phyloP scores from a whole-genome alignment of 768 basidiomycete species.

The Leccinum subgranulosum region DNA sequence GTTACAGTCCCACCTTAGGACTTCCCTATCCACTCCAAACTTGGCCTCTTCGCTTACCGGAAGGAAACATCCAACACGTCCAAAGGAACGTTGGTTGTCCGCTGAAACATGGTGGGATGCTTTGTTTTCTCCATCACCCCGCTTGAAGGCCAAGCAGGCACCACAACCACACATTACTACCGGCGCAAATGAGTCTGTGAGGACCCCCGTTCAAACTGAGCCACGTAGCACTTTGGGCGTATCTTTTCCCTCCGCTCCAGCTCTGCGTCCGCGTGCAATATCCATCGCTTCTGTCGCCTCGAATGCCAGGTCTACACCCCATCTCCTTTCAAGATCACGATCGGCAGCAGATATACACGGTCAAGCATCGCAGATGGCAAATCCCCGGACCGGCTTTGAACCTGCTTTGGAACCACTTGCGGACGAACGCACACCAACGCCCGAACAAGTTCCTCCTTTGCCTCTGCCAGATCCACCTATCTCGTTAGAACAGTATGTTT shows the following conservation, averaged over 20 bases:
- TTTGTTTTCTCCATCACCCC: slow-evolving; percentile 69
- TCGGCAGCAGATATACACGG: slow-evolving; percentile 20
- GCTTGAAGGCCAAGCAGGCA: slow-evolving; percentile 52
- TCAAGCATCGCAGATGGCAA: slow-evolving; percentile 6
- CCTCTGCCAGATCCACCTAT: slow-evolving; percentile 56
- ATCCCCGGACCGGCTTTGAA: slow-evolving; percentile 7
- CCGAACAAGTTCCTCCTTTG: slow-evolving; percentile 36
- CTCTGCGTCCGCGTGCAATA: slow-evolving; percentile 20
- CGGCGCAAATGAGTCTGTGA: slow-evolving; percentile 44
- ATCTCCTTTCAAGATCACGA: slow-evolving; percentile 17
- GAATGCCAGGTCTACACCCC: background rate
- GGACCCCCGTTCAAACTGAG: slow-evolving; percentile 36
- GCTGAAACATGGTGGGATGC: slow-evolving; percentile 85
- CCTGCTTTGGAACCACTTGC: slow-evolving; percentile 18
- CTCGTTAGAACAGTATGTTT: slow-evolving; percentile 47
- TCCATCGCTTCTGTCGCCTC: slow-evolving; percentile 10
- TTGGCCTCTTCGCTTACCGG: slow-evolving; percentile 35
- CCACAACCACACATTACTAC: slow-evolving; percentile 13
- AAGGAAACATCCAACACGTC: slow-evolving; percentile 20
- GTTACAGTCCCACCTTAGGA: slow-evolving; percentile 36
- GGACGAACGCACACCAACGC: slow-evolving; percentile 10
- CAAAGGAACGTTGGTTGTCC: slow-evolving; percentile 63
- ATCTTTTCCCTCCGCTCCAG: slow-evolving; percentile 8
- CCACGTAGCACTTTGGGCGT: background rate
- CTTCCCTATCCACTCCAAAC: slow-evolving; percentile 66